These are phyloP conservation scores for Neurospora sp. DNA, from an alignment of 495 filamentous ascomycete genomes.

Conservation along the genomic window DNA sequence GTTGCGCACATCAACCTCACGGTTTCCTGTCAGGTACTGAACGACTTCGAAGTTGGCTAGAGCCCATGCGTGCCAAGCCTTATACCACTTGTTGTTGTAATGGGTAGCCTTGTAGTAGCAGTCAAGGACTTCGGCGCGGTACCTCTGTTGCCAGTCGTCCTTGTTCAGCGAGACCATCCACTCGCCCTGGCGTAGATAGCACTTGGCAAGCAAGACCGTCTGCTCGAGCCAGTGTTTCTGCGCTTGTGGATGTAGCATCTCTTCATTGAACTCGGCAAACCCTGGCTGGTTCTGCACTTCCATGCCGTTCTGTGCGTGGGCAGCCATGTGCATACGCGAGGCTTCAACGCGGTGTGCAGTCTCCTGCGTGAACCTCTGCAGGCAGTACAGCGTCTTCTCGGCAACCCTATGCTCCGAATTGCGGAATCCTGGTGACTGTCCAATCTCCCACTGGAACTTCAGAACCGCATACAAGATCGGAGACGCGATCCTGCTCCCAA, in stretches of 20 bases:
- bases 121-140: constrained; percentile 65
- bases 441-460: constrained; percentile 90
- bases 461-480: constrained; percentile 84
- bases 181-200: constrained; percentile 89
- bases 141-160: constrained; percentile 76
- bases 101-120: constrained; percentile 85
- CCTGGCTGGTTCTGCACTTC: constrained; percentile 41
- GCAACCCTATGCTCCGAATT: constrained; percentile 28
- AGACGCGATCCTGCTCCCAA: constrained; percentile 43
- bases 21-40: constrained; percentile 57
- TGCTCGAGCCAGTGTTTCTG: constrained; percentile 46
- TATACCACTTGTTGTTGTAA: constrained; percentile 91
- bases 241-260: constrained; percentile 28
- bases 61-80: constrained; percentile 99
- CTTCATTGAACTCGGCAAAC: constrained; percentile 50
- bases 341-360: constrained; percentile 64
- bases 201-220: constrained; percentile 79
- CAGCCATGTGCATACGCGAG: constrained; percentile 40
- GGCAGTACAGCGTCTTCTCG: constrained; percentile 59
- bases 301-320: constrained; percentile 44
- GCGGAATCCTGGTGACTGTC: constrained; percentile 35
- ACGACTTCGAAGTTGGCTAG: constrained; percentile 98
- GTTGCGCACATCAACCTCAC: constrained; percentile 50
- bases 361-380: constrained; percentile 72
- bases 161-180: constrained; percentile 79